phyloP scores from a whole-genome alignment of 345 rosid species.

The Populus nigra region DNA sequence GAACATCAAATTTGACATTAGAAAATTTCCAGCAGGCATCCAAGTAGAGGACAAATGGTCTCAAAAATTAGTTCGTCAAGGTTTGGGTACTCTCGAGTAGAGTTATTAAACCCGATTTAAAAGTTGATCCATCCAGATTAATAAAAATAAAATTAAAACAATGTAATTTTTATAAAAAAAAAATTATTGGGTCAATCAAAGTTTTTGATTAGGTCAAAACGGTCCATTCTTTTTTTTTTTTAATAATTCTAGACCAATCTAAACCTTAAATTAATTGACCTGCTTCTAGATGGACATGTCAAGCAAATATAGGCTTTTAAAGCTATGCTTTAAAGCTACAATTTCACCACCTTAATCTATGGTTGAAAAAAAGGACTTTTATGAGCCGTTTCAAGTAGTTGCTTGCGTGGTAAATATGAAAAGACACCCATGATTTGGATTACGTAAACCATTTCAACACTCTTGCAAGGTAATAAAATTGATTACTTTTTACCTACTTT shows the following conservation, averaged over 20 bases:
- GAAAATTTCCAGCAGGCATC: background rate
- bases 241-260: too few species aligned
- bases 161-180: too few species aligned
- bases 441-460: slow-evolving; percentile 12
- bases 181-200: too few species aligned
- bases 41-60: background rate
- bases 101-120: background rate
- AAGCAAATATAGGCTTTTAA: too few species aligned
- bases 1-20: background rate
- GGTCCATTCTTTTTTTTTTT: too few species aligned
- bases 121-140: too few species aligned
- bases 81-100: accelerated
- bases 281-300: accelerated
- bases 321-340: background rate
- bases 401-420: background rate
- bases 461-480: background rate
- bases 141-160: too few species aligned
- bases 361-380: background rate
- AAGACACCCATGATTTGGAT: slow-evolving; percentile 5
- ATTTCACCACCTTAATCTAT: background rate
- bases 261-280: too few species aligned
- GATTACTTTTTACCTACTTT: background rate
- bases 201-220: too few species aligned
- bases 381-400: too few species aligned
- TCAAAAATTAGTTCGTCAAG: background rate